Conservation (phyloP, 139 green algal genomes). For the Tetradesmus lagerheimii region DNA sequence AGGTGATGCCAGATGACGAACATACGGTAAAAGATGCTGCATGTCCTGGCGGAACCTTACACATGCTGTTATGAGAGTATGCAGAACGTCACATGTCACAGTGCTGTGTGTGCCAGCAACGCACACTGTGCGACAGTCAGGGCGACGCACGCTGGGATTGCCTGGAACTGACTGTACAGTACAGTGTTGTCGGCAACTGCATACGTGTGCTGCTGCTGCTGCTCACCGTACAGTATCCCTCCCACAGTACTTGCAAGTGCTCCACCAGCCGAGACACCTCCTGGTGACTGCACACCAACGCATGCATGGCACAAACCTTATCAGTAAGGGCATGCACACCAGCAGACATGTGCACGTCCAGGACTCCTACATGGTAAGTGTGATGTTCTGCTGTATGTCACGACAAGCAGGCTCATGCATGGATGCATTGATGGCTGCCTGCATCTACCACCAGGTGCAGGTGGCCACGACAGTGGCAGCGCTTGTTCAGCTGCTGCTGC, state of each 20-base stretch:
- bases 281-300: constrained; percentile 50
- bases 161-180: no score
- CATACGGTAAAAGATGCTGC: no score
- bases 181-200: not conserved
- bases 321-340: not conserved
- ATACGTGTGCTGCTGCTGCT: not conserved
- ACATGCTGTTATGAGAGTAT: no score
- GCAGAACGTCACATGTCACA: no score
- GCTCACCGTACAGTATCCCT: constrained; percentile 21
- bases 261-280: constrained; percentile 65
- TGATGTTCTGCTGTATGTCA: not conserved
- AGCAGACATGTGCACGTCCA: not conserved
- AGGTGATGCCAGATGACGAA: no score
- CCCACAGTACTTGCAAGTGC: constrained; percentile 61
- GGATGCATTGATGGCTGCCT: not conserved
- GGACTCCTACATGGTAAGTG: not conserved
- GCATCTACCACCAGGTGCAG: not conserved
- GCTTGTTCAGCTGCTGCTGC: not conserved
- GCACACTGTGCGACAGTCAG: no score
- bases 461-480: no score
- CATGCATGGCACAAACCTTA: not conserved
- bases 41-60: no score
- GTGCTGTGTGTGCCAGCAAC: no score
- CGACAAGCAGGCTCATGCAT: not conserved
- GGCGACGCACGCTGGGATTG: no score